Evolutionary conservation across 1,139 yeast genomes (phyloP).

Genomic region (Kurtzmaniella natalensis): DNA sequence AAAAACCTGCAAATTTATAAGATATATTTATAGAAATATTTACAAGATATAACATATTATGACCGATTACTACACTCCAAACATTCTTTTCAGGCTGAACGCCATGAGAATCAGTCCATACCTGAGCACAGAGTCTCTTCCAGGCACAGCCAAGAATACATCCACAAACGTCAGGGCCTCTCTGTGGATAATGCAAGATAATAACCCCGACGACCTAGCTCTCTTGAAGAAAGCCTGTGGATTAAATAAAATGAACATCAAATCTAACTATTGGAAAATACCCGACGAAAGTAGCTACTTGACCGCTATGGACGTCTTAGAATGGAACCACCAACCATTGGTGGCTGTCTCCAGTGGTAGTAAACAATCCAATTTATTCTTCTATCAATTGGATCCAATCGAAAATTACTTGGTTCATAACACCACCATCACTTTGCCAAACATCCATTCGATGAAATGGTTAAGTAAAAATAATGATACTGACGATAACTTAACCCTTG

Average conservation of each 20-base stretch:
- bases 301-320: conserved; percentile 47
- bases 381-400: conserved; percentile 52
- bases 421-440: conserved; percentile 68
- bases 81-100: conserved; percentile 40
- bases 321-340: conserved; percentile 28
- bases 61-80: conserved; percentile 41
- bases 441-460: conserved; percentile 66
- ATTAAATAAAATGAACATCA: conserved; percentile 38
- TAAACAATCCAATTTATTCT: conserved; percentile 51
- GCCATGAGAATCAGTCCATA: conserved; percentile 31
- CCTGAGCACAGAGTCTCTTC: conserved; percentile 1
- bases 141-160: background rate
- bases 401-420: conserved; percentile 58
- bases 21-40: too few species aligned
- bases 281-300: conserved; percentile 57
- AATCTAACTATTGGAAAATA: conserved; percentile 67
- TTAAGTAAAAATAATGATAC: conserved; percentile 33
- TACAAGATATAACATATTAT: too few species aligned
- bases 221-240: conserved; percentile 39
- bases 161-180: conserved; percentile 1
- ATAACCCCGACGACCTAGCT: conserved; percentile 26
- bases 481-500: conserved; percentile 30
- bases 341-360: conserved; percentile 67
- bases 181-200: conserved; percentile 24
- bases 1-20: too few species aligned